Percentiles rank a stretch among this genome's conserved stretches.
phyloP scores from a whole-genome alignment of 805 yeast genomes.

The Metschnikowia kunwiensis region DNA sequence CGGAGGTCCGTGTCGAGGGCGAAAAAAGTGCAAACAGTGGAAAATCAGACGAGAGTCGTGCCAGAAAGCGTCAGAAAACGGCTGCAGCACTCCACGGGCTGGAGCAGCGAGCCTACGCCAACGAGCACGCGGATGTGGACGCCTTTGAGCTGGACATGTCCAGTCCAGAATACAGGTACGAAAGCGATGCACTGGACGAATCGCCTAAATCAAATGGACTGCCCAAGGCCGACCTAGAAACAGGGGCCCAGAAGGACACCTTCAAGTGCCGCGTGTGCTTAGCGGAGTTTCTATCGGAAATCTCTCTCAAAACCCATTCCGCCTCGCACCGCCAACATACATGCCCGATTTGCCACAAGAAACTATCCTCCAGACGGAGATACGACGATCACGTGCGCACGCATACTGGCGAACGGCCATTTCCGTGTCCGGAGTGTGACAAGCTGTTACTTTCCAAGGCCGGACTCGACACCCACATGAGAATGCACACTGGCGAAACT shows the following conservation, averaged over 20 bases:
- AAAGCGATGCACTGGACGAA: too few species aligned
- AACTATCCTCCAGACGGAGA: background rate
- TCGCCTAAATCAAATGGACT: too few species aligned
- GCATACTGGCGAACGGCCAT: constrained; percentile 2
- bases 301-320: too few species aligned
- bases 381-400: background rate
- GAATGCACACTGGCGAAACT: background rate
- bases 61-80: too few species aligned
- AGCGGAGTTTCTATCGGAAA: too few species aligned
- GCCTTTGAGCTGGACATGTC: background rate
- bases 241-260: too few species aligned
- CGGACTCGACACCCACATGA: background rate
- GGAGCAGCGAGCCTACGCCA: background rate
- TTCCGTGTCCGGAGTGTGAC: background rate
- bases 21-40: too few species aligned
- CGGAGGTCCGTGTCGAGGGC: too few species aligned
- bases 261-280: too few species aligned
- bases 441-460: background rate
- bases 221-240: too few species aligned
- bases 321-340: background rate
- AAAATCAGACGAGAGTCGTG: too few species aligned
- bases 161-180: background rate
- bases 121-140: background rate
- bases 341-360: background rate
- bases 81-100: too few species aligned